Base-by-base conservation (phyloP, 306 rosid species). In the Carpinus viminea region DNA sequence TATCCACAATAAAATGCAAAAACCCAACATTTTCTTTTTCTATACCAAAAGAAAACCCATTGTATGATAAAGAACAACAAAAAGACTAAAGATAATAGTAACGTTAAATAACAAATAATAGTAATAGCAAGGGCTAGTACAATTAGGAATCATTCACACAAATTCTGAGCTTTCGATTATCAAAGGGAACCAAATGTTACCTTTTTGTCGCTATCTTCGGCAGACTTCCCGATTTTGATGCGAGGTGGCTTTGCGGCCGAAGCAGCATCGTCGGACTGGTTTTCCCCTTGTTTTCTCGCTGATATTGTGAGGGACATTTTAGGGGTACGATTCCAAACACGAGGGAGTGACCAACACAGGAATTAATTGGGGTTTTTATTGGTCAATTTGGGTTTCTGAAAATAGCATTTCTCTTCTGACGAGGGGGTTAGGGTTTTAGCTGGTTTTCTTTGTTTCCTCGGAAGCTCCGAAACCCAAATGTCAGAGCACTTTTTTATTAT, bases 181-280 rank as follows among this genome's bases (percentile, higher is more conserved):
- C 4, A 28, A 81, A 62, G 21, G 11, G 3, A n/a, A 60, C 13
- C 48, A 78, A 41, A 17, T 7, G 18, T 36, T 62, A 90, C 98
- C 94, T 86, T 91, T 70, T 83, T 91, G 84, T 91, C 93, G 48
- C 66, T 51, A 68, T 90, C 98, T 18, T 90, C 99, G n/a, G 90
- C 68, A 53, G 98, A 77, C 57, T 83, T 66, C 17, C 91, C 77
- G 47, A 84, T 87, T 87, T 84, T 88, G 72, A 90, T 89, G 17
- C 93, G 94, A 77, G 90, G 89, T 8, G 86, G 87, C 48, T 85
- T 84, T 21, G 86, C 74, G n/a, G 86, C 89, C 73, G 98, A 83
- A 76, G 85, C 81, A 31, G 85, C 95, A 62, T 90, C 97, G 74
- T 90, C 96, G 28, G 89, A 51, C 45, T 66, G 88, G 48, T 82